These are phyloP conservation scores for Aspergillus uvarum DNA, from an alignment of 2,329 filamentous ascomycete genomes.

Conservation along the genomic window DNA sequence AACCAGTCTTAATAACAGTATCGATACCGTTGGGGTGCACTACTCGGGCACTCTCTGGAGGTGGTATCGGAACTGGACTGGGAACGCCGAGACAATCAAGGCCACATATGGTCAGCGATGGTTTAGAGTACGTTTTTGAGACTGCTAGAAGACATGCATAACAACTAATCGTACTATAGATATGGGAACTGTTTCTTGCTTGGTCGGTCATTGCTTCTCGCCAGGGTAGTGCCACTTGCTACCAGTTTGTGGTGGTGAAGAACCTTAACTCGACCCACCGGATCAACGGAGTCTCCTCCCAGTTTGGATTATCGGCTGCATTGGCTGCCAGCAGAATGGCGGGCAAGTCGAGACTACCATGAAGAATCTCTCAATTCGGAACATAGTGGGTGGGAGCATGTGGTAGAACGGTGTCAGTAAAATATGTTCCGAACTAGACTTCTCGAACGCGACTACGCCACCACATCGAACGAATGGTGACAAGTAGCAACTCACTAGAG, in stretches of 20 bases:
- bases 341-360: slow-evolving; percentile 20
- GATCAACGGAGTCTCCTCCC: slow-evolving; percentile 64
- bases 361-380: not conserved
- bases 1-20: slow-evolving; percentile 21
- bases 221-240: slow-evolving; percentile 74
- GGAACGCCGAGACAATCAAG: slow-evolving; percentile 77
- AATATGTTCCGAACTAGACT: no score
- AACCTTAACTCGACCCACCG: slow-evolving; percentile 77
- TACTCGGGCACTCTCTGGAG: slow-evolving; percentile 89
- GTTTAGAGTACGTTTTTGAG: slow-evolving; percentile 70
- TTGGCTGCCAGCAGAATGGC: slow-evolving; percentile 45
- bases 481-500: no score
- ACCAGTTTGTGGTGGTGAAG: slow-evolving; percentile 75
- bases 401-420: no score
- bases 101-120: slow-evolving; percentile 85
- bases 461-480: no score
- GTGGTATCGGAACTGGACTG: slow-evolving; percentile 94
- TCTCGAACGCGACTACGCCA: no score
- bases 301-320: slow-evolving; percentile 64
- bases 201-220: slow-evolving; percentile 74
- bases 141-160: no score
- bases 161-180: slow-evolving; percentile 46
- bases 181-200: slow-evolving; percentile 80
- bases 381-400: no score
- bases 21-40: slow-evolving; percentile 87